Evolutionary conservation across 352 stramenopile genomes (phyloP).

Genomic region (Phytophthora macrochlamydospora): DNA sequence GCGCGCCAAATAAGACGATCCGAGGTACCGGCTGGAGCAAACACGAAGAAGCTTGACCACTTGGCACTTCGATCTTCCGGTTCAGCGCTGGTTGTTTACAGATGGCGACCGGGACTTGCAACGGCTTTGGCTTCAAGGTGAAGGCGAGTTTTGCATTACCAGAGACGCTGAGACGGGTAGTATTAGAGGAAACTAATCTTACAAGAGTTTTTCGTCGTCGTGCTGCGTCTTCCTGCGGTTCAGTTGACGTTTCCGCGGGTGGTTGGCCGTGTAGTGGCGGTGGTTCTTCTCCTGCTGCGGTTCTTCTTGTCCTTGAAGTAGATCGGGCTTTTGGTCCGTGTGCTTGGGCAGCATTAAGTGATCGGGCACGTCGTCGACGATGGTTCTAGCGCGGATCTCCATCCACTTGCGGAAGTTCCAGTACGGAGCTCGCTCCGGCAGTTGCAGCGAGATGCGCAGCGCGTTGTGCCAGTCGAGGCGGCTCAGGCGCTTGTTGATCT

Average conservation of each 20-base stretch:
- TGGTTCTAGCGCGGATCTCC: conserved; percentile 62
- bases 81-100: not conserved
- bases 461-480: conserved; percentile 82
- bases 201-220: conserved; percentile 43
- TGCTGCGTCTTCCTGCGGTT: conserved; percentile 34
- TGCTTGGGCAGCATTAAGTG: conserved; percentile 65
- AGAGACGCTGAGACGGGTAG: not conserved
- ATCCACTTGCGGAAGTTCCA: conserved; percentile 91
- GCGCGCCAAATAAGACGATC: conserved; percentile 18
- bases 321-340: conserved; percentile 26
- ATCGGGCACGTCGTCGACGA: conserved; percentile 58
- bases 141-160: conserved; percentile 1
- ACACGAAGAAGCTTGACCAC: not conserved
- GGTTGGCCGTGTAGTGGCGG: conserved; percentile 32
- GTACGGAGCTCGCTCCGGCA: conserved; percentile 73
- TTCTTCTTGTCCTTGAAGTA: conserved; percentile 27
- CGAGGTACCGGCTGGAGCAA: not conserved
- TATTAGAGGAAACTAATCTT: conserved; percentile 15
- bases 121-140: conserved; percentile 6
- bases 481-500: conserved; percentile 76
- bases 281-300: conserved; percentile 12
- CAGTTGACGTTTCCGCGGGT: conserved; percentile 36
- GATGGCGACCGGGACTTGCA: conserved; percentile 1
- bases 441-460: conserved; percentile 57
- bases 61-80: no score